These are phyloP conservation scores for Aquilaria malaccensis DNA, from an alignment of 345 rosid genomes.

Conservation along the genomic window DNA sequence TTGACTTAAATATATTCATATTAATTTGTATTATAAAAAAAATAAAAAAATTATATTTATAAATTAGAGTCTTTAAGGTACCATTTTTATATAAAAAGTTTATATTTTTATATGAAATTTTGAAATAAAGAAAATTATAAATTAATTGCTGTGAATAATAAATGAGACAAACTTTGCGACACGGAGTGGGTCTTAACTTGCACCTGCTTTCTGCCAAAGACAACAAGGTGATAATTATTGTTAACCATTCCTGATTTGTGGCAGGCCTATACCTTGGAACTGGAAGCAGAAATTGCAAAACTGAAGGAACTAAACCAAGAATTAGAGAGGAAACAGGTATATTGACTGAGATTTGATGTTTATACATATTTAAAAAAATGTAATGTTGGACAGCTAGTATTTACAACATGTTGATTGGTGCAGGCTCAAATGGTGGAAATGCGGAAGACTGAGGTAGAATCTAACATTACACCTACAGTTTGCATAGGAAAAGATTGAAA, in stretches of 20 bases:
- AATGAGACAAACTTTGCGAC: no score
- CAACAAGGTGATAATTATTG: no score
- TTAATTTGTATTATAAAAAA: no score
- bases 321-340: conserved; percentile 70
- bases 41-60: no score
- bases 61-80: no score
- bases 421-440: conserved; percentile 47
- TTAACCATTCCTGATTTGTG: conserved; percentile 10
- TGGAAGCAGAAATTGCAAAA: conserved; percentile 88
- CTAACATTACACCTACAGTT: conserved; percentile 5
- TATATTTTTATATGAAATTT: no score
- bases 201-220: no score
- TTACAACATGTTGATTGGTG: conserved; percentile 24
- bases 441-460: conserved; percentile 55
- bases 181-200: no score
- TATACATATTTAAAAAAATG: not conserved
- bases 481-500: not conserved
- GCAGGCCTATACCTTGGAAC: conserved; percentile 92
- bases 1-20: no score
- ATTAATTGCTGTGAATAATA: no score
- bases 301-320: conserved; percentile 74
- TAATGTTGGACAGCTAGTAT: conserved; percentile 6
- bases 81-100: no score
- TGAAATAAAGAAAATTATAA: no score
- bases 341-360: conserved; percentile 10